A percentile compares a stretch with the other conserved stretches of the same genome.
These are phyloP conservation scores for Pueraria montana DNA, from an alignment of 306 rosid genomes.

Conservation along the genomic window DNA sequence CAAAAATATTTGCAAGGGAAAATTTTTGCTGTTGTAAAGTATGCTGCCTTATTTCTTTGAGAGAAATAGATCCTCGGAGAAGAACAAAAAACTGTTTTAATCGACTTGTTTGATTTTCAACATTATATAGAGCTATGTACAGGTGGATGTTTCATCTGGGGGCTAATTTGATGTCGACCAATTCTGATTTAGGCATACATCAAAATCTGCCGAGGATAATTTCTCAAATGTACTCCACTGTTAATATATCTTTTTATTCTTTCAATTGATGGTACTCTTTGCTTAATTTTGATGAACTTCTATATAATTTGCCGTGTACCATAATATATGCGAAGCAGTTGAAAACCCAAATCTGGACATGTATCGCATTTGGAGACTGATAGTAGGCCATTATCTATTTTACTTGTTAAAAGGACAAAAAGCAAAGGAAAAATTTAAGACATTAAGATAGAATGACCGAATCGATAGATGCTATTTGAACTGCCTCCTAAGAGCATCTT, in stretches of 20 bases:
- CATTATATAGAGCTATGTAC: constrained; percentile 37
- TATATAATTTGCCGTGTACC: neutral
- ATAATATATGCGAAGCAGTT: neutral
- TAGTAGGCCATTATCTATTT: neutral
- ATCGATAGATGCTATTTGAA: neutral
- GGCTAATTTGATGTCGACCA: constrained; percentile 36
- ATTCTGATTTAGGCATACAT: constrained; percentile 41
- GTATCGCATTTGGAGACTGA: neutral
- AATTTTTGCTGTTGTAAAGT: constrained; percentile 62
- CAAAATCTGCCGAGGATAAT: constrained; percentile 36
- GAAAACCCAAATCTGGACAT: neutral
- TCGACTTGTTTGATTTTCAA: constrained; percentile 40
- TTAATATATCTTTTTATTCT: neutral
- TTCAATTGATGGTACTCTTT: constrained; percentile 17
- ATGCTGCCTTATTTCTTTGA: constrained; percentile 42
- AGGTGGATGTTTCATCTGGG: constrained; percentile 16
- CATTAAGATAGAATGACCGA: neutral
- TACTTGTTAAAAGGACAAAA: neutral
- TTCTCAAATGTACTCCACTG: constrained; percentile 31
- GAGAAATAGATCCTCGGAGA: constrained; percentile 30
- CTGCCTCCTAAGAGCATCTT: no score
- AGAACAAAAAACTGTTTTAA: constrained; percentile 20
- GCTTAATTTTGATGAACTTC: constrained; percentile 11
- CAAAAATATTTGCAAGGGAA: constrained; percentile 59
- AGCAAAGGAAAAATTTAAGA: neutral